Evolutionary conservation across 768 basidiomycete species (phyloP).

Genomic region (Mycena belliarum): DNA sequence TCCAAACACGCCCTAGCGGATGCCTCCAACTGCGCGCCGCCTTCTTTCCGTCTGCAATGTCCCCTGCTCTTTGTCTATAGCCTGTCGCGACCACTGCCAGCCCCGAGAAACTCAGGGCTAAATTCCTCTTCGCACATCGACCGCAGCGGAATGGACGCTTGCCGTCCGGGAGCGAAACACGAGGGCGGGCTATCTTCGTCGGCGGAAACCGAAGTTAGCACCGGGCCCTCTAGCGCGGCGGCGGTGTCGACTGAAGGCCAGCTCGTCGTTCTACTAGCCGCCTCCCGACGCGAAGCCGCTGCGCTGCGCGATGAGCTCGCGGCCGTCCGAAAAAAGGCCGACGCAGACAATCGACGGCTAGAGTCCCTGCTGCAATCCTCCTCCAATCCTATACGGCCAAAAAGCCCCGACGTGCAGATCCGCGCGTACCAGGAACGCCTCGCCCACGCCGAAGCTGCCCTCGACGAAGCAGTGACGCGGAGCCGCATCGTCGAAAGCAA

Average conservation of each 20-base stretch:
- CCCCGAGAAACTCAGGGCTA: not conserved
- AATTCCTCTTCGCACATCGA: not conserved
- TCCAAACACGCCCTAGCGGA: constrained; percentile 1
- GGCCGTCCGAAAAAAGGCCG: constrained; percentile 12
- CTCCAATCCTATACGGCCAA: not conserved
- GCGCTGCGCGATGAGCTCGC: constrained; percentile 14
- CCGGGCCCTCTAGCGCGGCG: not conserved
- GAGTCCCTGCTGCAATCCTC: constrained; percentile 4
- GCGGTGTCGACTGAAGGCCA: constrained; percentile 9
- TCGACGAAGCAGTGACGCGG: constrained; percentile 13
- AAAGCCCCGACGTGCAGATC: constrained; percentile 3
- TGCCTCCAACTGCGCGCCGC: constrained; percentile 12
- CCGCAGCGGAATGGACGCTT: constrained; percentile 1
- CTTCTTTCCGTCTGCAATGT: constrained; percentile 14
- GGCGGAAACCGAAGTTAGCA: constrained; percentile 12
- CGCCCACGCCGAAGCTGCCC: constrained; percentile 16
- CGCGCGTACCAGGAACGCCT: constrained; percentile 10
- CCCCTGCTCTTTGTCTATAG: constrained; percentile 4
- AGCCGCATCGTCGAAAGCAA: constrained; percentile 13
- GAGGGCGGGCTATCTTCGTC: not conserved
- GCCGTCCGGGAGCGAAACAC: not conserved
- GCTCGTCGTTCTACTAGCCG: constrained; percentile 12
- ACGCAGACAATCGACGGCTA: constrained; percentile 13
- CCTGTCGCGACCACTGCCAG: not conserved
- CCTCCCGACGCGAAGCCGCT: constrained; percentile 17